phyloP scores from a whole-genome alignment of 352 stramenopile species.

The Peronospora belbahrii region DNA sequence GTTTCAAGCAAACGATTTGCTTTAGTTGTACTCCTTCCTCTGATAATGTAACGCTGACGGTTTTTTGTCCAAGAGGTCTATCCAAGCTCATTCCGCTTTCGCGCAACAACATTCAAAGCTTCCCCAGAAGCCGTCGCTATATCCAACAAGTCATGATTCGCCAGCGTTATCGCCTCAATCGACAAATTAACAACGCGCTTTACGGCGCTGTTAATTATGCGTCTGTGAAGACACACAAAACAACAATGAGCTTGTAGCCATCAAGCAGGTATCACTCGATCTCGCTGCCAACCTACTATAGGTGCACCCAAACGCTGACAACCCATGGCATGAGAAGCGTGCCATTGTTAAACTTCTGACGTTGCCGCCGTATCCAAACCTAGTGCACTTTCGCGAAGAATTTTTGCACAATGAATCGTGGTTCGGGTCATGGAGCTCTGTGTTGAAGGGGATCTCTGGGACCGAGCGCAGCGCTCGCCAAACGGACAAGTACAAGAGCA shows the following conservation, averaged over 20 bases:
- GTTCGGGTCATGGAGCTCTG: conserved; percentile 49
- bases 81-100: no score
- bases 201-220: conserved; percentile 38
- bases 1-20: no score
- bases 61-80: no score
- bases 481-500: conserved; percentile 17
- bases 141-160: no score
- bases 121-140: no score
- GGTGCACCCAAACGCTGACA: conserved; percentile 29
- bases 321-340: conserved; percentile 33
- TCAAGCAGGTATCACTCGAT: conserved; percentile 42
- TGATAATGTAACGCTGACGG: no score
- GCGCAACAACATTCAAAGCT: no score
- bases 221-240: conserved; percentile 31
- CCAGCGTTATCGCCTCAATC: no score
- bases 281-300: conserved; percentile 19
- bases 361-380: conserved; percentile 28
- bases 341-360: conserved; percentile 17
- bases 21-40: no score
- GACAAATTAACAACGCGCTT: conserved; percentile 28
- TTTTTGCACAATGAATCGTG: conserved; percentile 43
- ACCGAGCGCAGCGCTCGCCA: conserved; percentile 16
- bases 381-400: conserved; percentile 31
- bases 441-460: conserved; percentile 37
- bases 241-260: conserved; percentile 28